Percentiles rank a stretch among this genome's conserved stretches.
These are phyloP conservation scores for Dendrocalamus latiflorus DNA, from an alignment of 202 grass and related monocot genomes.

Conservation along the genomic window DNA sequence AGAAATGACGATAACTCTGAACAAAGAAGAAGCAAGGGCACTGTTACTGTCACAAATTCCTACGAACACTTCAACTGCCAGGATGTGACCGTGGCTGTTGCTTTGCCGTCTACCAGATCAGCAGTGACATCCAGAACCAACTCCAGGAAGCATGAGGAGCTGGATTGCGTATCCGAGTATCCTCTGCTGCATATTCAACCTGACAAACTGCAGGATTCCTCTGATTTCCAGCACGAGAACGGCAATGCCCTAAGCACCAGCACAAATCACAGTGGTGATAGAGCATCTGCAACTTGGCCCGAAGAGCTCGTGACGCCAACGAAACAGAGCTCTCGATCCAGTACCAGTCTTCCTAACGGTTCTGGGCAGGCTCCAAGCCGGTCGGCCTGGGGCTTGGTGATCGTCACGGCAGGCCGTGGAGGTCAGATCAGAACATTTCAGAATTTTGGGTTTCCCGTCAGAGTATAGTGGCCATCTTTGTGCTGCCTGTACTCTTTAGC, in stretches of 20 bases:
- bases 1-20: constrained; percentile 46
- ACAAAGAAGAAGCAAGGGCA: constrained; percentile 48
- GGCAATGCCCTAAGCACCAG: constrained; percentile 38
- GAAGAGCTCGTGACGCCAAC: constrained; percentile 76
- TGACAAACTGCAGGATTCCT: constrained; percentile 23
- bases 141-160: constrained; percentile 25
- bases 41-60: constrained; percentile 46
- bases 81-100: constrained; percentile 62
- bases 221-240: constrained; percentile 33
- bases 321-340: constrained; percentile 55
- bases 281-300: constrained; percentile 70
- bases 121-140: constrained; percentile 17
- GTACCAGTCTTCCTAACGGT: constrained; percentile 41
- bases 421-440: constrained; percentile 87
- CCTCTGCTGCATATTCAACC: not conserved
- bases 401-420: constrained; percentile 61
- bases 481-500: not conserved
- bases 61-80: constrained; percentile 82
- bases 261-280: constrained; percentile 51
- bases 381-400: constrained; percentile 72
- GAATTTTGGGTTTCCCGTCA: constrained; percentile 85
- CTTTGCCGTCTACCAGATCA: constrained; percentile 49
- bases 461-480: constrained; percentile 42
- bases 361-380: constrained; percentile 41
- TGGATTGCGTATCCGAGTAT: constrained; percentile 16